Evolutionary conservation across 495 filamentous ascomycete genomes (phyloP), one percentile per base, ranked within the genome.

Genomic region (Xylaria intraflava): DNA sequence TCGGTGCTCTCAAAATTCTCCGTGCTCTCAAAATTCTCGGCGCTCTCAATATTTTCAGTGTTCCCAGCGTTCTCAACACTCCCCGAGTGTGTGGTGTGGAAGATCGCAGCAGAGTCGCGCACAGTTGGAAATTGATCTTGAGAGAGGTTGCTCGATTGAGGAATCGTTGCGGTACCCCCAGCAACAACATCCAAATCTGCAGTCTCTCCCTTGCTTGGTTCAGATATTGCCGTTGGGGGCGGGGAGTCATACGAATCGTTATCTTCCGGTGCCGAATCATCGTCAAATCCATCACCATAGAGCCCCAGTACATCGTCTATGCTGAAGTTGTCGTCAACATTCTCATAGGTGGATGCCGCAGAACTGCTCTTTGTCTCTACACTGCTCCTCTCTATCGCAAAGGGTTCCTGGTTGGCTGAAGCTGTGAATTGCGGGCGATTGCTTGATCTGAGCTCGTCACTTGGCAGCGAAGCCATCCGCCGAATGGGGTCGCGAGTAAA

Each of bases 231-330:
- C 3, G 59, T 59, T 2, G 47, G 49, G n/a, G 68, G 58, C 2
- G 12, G 45, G 1, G 45, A 48, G 6, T 49, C 44, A 27, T 57
- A 56, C 1, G 54, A 56, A 29, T 74, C 68, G 17, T 69, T 62
- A 19, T 68, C 65, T 8, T 71, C 66, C 43, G 69, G 55, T 6
- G 69, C 62, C 22, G 70, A 69, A 50, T 82, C 79, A 58, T 87
- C 84, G 49, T 75, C 75, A 70, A 93, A 92, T 0, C 90, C 89
- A 57, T 85, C 82, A 49, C 87, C 85, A 65, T 96, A 96, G 87
- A 96, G 90, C 14, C 85, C 88, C 69, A 96, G 93, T 7, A 89
- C 86, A 72, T 96, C 91, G 58, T 97, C 91, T 2, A 95, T 80
- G 55, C 85, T 95, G 77, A 90, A 86, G 4, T 81, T 83, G 52